phyloP scores from a whole-genome alignment of 331 rosid species.

The Rosa hybrid region DNA sequence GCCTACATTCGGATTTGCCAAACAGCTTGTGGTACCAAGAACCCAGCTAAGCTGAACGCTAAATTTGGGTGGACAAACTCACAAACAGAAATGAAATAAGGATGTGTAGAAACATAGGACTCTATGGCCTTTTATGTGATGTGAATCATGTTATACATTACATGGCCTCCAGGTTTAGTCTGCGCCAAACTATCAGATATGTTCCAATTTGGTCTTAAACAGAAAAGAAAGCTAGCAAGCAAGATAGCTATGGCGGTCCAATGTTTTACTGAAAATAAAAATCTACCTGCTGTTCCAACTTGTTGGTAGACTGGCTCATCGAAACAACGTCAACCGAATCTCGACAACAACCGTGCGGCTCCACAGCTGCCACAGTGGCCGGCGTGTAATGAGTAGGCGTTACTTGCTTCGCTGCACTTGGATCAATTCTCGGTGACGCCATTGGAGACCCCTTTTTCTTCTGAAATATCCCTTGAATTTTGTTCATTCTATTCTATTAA shows the following conservation, averaged over 20 bases:
- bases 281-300: constrained; percentile 44
- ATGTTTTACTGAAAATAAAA: not conserved
- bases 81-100: not conserved
- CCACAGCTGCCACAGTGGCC: not conserved
- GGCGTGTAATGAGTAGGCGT: not conserved
- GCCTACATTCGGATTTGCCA: not conserved
- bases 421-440: no score
- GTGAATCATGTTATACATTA: not conserved
- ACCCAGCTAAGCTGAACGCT: not conserved
- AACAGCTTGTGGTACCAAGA: not conserved
- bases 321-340: constrained; percentile 31
- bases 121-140: not conserved
- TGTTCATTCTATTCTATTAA: not conserved
- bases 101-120: not conserved
- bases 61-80: not conserved
- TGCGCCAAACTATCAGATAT: not conserved
- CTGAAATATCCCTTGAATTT: constrained; percentile 9
- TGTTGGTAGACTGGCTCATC: constrained; percentile 18
- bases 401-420: not conserved
- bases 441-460: not conserved
- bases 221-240: not conserved
- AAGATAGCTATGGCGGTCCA: constrained; percentile 11
- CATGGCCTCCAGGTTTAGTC: not conserved
- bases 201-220: not conserved
- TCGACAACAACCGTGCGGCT: constrained; percentile 41